A percentile compares a stretch with the other conserved stretches of the same genome.
These are phyloP conservation scores for Phytophthora hybrid DNA, from an alignment of 352 stramenopile species.

Conservation along the genomic window DNA sequence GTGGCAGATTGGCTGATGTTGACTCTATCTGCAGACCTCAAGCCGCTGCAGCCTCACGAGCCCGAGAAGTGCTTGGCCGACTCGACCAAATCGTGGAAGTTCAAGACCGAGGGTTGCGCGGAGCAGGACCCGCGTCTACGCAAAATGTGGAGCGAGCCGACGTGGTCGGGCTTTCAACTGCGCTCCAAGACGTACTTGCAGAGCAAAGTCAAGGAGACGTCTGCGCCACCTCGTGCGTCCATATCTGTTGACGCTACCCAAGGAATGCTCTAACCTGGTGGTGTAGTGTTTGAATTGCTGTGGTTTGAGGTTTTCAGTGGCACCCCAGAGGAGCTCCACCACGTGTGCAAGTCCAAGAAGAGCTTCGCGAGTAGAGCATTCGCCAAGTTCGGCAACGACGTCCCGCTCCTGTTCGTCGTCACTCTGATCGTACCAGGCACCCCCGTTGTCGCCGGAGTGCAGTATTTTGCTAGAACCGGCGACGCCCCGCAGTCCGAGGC, in stretches of 20 bases:
- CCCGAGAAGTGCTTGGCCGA: constrained; percentile 48
- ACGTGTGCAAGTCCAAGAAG: constrained; percentile 73
- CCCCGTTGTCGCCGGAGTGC: constrained; percentile 70
- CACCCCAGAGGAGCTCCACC: constrained; percentile 68
- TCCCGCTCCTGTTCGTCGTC: constrained; percentile 79
- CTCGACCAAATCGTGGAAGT: constrained; percentile 56
- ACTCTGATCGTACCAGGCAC: constrained; percentile 77
- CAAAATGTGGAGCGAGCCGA: constrained; percentile 81
- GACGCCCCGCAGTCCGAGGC: constrained; percentile 38
- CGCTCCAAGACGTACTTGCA: constrained; percentile 79
- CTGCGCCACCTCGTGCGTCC: constrained; percentile 68
- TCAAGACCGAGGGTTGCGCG: constrained; percentile 49
- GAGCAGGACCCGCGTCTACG: constrained; percentile 56
- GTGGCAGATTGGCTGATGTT: constrained; percentile 7
- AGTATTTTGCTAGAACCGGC: constrained; percentile 76
- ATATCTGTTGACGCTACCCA: not conserved
- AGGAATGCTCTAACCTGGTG: not conserved
- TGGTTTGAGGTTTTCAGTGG: constrained; percentile 87
- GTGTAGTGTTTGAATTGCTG: constrained; percentile 79
- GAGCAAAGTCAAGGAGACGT: constrained; percentile 66
- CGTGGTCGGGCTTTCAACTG: constrained; percentile 69
- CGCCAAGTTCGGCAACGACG: constrained; percentile 68
- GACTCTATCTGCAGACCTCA: constrained; percentile 21
- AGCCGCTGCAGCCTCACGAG: constrained; percentile 29
- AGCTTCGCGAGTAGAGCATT: constrained; percentile 73